Evolutionary conservation across 306 rosid genomes (phyloP).

Genomic region (Medicago arabica): DNA sequence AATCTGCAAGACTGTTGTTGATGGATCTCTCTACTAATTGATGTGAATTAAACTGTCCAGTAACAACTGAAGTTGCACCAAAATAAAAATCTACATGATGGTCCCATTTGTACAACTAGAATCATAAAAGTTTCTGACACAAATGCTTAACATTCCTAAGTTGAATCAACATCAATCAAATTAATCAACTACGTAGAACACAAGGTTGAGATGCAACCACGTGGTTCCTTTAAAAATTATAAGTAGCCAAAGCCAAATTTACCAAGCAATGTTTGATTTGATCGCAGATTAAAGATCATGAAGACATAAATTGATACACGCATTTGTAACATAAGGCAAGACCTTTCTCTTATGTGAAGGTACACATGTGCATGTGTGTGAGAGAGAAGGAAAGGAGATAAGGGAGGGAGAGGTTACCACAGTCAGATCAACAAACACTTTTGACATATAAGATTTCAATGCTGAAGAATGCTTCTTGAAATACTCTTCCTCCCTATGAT

Average conservation of each 20-base stretch:
- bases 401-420: constrained; percentile 65
- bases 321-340: constrained; percentile 8
- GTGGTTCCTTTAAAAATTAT: constrained; percentile 22
- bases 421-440: constrained; percentile 65
- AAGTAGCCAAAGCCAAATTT: constrained; percentile 8
- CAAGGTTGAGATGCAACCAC: constrained; percentile 14
- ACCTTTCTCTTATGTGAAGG: constrained; percentile 5
- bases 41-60: constrained; percentile 19
- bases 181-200: constrained; percentile 10
- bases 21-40: not conserved
- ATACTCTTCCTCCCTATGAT: constrained; percentile 74
- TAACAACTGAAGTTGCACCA: constrained; percentile 23
- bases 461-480: constrained; percentile 75
- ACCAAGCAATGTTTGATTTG: not conserved
- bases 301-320: constrained; percentile 5
- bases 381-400: not conserved
- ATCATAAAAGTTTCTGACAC: not conserved
- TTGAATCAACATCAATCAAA: constrained; percentile 15
- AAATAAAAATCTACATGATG: constrained; percentile 14
- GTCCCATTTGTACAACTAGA: constrained; percentile 16
- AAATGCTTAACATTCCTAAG: constrained; percentile 23
- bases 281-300: constrained; percentile 20
- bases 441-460: constrained; percentile 70
- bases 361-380: not conserved
- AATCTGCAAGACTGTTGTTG: not conserved